Percentiles rank a stretch among this genome's conserved stretches.
Evolutionary conservation across 768 basidiomycete genomes (phyloP).

Genomic region (Suillus subaureus): DNA sequence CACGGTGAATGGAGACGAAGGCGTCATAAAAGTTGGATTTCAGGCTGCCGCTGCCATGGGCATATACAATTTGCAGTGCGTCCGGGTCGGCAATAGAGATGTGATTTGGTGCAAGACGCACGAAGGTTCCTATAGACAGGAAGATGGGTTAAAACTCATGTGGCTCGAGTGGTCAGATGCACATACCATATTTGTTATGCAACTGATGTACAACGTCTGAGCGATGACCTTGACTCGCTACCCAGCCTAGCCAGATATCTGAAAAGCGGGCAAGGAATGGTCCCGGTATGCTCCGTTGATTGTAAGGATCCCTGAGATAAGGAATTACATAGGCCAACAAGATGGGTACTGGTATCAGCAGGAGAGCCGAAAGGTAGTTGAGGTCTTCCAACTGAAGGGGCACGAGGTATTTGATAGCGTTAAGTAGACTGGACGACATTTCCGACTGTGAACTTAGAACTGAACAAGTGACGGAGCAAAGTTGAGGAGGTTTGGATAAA

Average conservation of each 20-base stretch:
- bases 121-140: conserved; percentile 52
- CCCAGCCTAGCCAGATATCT: conserved; percentile 71
- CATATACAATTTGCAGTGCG: conserved; percentile 75
- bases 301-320: conserved; percentile 60
- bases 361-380: conserved; percentile 7
- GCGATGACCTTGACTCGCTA: conserved; percentile 69
- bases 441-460: neutral
- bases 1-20: conserved; percentile 74
- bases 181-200: conserved; percentile 73
- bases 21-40: conserved; percentile 81
- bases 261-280: conserved; percentile 73
- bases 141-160: neutral
- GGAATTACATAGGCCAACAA: conserved; percentile 39
- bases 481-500: neutral
- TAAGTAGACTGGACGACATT: neutral
- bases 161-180: neutral
- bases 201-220: conserved; percentile 73
- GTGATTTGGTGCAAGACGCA: conserved; percentile 77
- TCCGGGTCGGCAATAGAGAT: conserved; percentile 78
- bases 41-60: conserved; percentile 80
- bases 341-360: conserved; percentile 20
- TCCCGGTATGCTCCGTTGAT: conserved; percentile 66
- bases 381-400: neutral
- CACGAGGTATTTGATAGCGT: neutral
- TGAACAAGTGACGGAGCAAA: no score